Conservation (phyloP, 2,329 filamentous ascomycete species). For the Colletotrichum graminicola region DNA sequence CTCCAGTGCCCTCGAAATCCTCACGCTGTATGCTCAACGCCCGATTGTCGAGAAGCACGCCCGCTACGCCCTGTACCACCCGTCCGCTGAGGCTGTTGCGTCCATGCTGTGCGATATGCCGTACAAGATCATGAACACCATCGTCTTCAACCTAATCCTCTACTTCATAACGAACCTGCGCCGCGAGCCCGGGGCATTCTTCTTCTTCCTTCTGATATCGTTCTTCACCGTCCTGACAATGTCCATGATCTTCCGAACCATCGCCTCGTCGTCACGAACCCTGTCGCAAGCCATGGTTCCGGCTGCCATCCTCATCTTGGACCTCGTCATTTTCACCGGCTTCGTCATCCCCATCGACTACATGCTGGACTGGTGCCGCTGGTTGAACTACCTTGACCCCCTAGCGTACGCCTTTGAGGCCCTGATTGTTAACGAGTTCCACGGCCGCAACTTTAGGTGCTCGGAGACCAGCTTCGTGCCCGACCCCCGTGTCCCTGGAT, state of each 20-base stretch:
- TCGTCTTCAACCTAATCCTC: constrained; percentile 82
- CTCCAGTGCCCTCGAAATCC: constrained; percentile 82
- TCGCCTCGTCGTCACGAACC: constrained; percentile 81
- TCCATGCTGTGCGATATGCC: constrained; percentile 91
- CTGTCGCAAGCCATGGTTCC: constrained; percentile 74
- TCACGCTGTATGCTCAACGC: constrained; percentile 88
- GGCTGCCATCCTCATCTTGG: constrained; percentile 71
- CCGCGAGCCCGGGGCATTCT: constrained; percentile 80
- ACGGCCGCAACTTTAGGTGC: constrained; percentile 70
- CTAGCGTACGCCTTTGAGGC: constrained; percentile 85
- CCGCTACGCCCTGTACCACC: constrained; percentile 90
- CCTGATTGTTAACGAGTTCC: constrained; percentile 87
- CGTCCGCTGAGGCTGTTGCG: constrained; percentile 86
- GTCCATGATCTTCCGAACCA: constrained; percentile 88
- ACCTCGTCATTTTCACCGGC: constrained; percentile 77
- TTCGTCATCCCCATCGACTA: constrained; percentile 75
- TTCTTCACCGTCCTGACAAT: constrained; percentile 81
- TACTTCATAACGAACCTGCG: constrained; percentile 92
- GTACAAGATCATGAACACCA: constrained; percentile 80
- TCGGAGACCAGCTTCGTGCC: constrained; percentile 57
- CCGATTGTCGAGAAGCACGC: constrained; percentile 92
- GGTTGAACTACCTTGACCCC: constrained; percentile 86
- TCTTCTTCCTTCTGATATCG: constrained; percentile 85
- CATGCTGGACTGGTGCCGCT: constrained; percentile 85
- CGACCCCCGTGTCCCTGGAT: constrained; percentile 46